Evolutionary conservation across 2,329 filamentous ascomycete genomes (phyloP).

Genomic region (Sporothrix pallida): DNA sequence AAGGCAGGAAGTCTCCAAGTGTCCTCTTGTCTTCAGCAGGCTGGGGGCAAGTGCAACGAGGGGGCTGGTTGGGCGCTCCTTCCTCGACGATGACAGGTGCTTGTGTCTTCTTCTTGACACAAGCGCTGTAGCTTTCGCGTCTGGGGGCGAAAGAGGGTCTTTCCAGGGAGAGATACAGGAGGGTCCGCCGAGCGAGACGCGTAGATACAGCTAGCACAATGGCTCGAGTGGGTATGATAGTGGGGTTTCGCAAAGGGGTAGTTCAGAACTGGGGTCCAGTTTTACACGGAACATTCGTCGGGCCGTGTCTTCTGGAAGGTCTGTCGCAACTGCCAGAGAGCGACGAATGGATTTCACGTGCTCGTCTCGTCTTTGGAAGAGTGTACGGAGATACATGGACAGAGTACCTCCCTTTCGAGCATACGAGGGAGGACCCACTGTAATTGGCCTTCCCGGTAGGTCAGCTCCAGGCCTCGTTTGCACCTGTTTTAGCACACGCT

Average conservation of each 20-base stretch:
- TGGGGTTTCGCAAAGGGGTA: constrained; percentile 24
- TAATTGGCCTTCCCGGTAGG: constrained; percentile 11
- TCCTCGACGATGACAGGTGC: constrained; percentile 1
- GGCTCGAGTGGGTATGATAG: constrained; percentile 11
- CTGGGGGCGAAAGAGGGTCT: constrained; percentile 17
- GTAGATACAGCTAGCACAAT: constrained; percentile 1
- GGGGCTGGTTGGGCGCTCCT: constrained; percentile 27
- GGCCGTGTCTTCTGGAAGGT: background rate
- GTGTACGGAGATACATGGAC: background rate
- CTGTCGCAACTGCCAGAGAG: background rate
- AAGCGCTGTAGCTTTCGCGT: constrained; percentile 23
- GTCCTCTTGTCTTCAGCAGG: constrained; percentile 4
- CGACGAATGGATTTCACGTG: constrained; percentile 2
- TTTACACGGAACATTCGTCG: constrained; percentile 29
- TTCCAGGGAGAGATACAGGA: constrained; percentile 26
- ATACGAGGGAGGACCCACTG: constrained; percentile 14
- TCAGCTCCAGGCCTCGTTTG: background rate
- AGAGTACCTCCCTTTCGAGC: background rate
- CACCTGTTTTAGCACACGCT: background rate
- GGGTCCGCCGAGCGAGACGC: constrained; percentile 19
- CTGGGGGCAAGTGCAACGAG: background rate
- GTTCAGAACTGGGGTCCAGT: background rate
- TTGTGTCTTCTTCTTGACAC: background rate
- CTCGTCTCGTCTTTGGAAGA: background rate
- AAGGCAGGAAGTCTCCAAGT: constrained; percentile 8